Conservation (phyloP, 139 green algal genomes). For the Chlorella sorokiniana region DNA sequence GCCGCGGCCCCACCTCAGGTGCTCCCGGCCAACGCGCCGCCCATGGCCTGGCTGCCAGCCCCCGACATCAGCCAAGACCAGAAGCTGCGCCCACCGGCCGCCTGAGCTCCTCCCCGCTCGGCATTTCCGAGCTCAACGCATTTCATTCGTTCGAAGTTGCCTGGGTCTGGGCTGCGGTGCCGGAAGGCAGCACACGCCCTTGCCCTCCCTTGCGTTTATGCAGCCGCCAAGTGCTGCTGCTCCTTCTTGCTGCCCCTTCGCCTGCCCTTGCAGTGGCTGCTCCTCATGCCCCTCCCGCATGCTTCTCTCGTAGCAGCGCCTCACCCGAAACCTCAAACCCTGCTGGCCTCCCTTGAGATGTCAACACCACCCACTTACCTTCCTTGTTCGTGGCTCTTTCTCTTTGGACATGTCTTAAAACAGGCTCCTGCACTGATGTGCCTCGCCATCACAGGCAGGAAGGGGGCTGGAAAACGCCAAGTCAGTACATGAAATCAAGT, state of each 20-base stretch:
- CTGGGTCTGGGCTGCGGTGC: neutral
- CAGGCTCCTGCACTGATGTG: too few relatives aligned
- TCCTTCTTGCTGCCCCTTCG: neutral
- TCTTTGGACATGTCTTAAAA: too few relatives aligned
- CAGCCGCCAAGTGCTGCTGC: too few relatives aligned
- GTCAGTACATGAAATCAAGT: too few relatives aligned
- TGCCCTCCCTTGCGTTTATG: too few relatives aligned
- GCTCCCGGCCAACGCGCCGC: constrained; percentile 9
- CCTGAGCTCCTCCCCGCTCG: neutral
- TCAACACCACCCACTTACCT: too few relatives aligned
- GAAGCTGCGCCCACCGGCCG: constrained; percentile 45
- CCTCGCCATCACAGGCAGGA: too few relatives aligned
- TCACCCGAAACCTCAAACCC: too few relatives aligned
- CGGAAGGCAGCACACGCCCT: too few relatives aligned
- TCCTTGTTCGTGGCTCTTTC: too few relatives aligned
- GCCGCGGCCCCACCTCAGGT: neutral
- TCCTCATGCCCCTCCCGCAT: neutral
- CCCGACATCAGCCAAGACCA: constrained; percentile 39
- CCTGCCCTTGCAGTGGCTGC: neutral
- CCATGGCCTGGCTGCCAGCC: constrained; percentile 38
- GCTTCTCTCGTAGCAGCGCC: neutral
- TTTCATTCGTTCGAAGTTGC: neutral
- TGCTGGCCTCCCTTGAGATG: too few relatives aligned
- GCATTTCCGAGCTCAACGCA: neutral
- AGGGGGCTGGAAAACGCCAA: too few relatives aligned